Percentiles rank a stretch among this genome's conserved stretches.
These are phyloP conservation scores for Rhynchosporium agropyri DNA, from an alignment of 2,329 filamentous ascomycete species.

Conservation along the genomic window DNA sequence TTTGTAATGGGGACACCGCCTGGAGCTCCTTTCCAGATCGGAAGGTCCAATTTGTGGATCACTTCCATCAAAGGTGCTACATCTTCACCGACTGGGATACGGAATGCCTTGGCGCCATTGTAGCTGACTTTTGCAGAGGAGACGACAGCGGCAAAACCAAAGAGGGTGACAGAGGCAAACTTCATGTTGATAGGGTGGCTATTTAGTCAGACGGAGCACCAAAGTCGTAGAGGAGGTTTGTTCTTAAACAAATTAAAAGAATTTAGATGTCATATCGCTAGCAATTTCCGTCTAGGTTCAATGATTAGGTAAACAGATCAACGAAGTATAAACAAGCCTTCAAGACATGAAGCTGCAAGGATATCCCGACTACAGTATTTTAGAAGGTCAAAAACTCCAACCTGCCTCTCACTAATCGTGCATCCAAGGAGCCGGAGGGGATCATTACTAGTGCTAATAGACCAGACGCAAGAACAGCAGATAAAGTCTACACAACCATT, in stretches of 20 bases:
- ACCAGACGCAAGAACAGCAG: neutral
- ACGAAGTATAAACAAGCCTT: neutral
- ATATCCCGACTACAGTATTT: neutral
- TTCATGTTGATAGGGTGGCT: constrained; percentile 3
- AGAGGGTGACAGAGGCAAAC: neutral
- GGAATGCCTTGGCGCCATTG: constrained; percentile 47
- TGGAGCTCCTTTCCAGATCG: constrained; percentile 44
- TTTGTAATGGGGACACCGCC: constrained; percentile 31
- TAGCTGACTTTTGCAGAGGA: constrained; percentile 42
- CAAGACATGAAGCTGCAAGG: neutral
- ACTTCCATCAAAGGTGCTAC: constrained; percentile 42
- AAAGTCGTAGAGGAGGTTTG: neutral
- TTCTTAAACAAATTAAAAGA: constrained; percentile 7
- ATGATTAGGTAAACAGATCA: neutral
- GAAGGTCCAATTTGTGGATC: constrained; percentile 43
- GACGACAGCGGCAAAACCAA: neutral
- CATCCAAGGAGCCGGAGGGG: too few relatives aligned
- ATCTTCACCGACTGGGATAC: constrained; percentile 43
- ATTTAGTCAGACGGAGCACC: neutral
- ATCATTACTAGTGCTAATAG: too few relatives aligned
- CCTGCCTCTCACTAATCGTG: neutral
- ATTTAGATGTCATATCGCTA: too few relatives aligned
- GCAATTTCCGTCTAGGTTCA: neutral
- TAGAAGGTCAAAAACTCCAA: neutral
- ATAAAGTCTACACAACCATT: neutral